Evolutionary conservation across 768 basidiomycete species (phyloP), one percentile per base, ranked within the genome.

Genomic region (Agrocybe chaxingu): DNA sequence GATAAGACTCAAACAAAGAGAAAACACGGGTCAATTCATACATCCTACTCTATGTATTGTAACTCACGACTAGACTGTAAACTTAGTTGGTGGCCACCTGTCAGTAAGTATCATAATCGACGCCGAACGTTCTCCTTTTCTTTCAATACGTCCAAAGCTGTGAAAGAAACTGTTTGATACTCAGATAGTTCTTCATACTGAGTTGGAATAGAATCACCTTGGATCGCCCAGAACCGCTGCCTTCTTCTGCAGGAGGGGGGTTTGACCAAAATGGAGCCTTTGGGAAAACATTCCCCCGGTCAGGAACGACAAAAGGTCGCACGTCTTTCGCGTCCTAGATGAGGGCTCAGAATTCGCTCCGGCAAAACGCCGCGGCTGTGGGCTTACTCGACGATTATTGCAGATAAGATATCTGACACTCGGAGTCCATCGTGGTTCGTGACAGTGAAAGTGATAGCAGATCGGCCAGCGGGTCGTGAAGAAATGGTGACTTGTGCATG

Each of bases 181-280:
- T 32, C 43, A 13, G 29, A 11, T 8, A 13, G 10, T 11, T 3
- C 16, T 1, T 29, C n/a, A 35, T 10, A 9, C 9, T 8, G 19
- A 46, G 32, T 11, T 7, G 41, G 7, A 48, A 11, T 8, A 12
- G 30, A 10, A 39, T 37, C 42, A 58, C 55, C 42, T 56, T 16
- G 50, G 33, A n/a, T 54, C 41, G 4, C 55, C 55, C 8, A 61
- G 44, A 12, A 57, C 50, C 11, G 57, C 55, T 12, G 60, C 60
- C 33, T 57, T 55, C 47, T 45, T 51, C 13, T 35, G 48, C n/a
- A 51, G 32, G 19, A 42, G 47, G 8, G 47, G 35, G 4, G 45
- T 54, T 44, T 57, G 59, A 32, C 53, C 38, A n/a, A 42, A 37
- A 44, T 54, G 48, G 11, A 60, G 41, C 16, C 59, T 54, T 30